Evolutionary conservation across 805 yeast genomes (phyloP).

Genomic region (Pichia exigua): DNA sequence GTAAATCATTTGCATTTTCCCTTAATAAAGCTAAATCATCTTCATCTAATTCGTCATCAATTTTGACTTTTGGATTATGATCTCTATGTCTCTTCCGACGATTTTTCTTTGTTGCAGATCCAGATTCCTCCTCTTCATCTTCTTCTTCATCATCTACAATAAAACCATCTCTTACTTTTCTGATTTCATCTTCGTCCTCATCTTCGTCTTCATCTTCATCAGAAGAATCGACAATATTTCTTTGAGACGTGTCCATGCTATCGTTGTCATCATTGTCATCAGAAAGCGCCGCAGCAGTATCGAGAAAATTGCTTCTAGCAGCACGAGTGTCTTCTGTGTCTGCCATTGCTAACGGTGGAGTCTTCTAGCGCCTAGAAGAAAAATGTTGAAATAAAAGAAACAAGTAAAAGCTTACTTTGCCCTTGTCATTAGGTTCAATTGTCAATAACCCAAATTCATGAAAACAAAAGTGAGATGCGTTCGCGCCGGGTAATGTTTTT

Average conservation of each 20-base stretch:
- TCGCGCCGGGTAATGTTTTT: neutral
- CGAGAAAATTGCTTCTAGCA: slow-evolving; percentile 11
- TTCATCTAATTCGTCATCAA: slow-evolving; percentile 69
- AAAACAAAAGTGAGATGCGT: neutral
- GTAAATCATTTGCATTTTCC: slow-evolving; percentile 81
- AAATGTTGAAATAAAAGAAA: neutral
- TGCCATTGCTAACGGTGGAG: neutral
- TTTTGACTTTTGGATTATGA: slow-evolving; percentile 18
- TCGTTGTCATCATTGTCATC: slow-evolving; percentile 27
- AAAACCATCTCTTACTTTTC: slow-evolving; percentile 80
- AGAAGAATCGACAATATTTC: slow-evolving; percentile 54
- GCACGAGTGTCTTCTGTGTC: neutral
- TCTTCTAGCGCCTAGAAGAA: neutral
- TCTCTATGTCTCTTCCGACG: slow-evolving; percentile 37
- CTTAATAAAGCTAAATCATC: slow-evolving; percentile 88
- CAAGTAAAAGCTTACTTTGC: neutral
- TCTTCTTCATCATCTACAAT: slow-evolving; percentile 84
- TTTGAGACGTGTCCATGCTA: slow-evolving; percentile 28
- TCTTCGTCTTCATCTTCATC: slow-evolving; percentile 84
- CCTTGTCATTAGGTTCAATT: neutral
- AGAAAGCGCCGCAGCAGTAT: slow-evolving; percentile 25
- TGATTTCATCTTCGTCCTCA: slow-evolving; percentile 85
- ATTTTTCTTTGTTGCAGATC: slow-evolving; percentile 29
- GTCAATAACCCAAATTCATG: neutral
- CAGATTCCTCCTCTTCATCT: slow-evolving; percentile 29